Evolutionary conservation across 2,329 filamentous ascomycete species (phyloP).

Genomic region (Cladosporium sp.): DNA sequence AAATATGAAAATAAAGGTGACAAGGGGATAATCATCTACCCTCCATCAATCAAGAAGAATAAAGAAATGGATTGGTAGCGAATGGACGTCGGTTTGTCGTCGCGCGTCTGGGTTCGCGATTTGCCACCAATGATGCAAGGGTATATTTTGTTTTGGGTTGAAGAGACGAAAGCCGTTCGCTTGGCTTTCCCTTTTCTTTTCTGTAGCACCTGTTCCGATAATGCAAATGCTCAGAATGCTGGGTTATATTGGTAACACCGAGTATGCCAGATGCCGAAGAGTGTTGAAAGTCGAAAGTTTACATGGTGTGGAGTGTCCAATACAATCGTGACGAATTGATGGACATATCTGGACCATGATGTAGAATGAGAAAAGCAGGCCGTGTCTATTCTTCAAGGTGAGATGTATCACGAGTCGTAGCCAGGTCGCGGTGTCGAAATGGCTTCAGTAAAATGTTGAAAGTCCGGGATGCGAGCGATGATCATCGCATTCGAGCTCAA

Average conservation of each 20-base stretch:
- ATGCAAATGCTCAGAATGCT: no score
- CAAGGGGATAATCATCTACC: neutral
- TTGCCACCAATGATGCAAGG: conserved; percentile 1
- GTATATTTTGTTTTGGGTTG: neutral
- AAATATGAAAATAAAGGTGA: neutral
- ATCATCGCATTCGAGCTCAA: neutral
- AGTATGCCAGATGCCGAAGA: no score
- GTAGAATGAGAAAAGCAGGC: neutral
- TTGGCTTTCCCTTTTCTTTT: neutral
- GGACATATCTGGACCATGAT: neutral
- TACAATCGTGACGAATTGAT: no score
- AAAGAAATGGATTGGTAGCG: conserved; percentile 3
- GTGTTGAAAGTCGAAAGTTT: no score
- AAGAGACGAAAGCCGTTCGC: neutral
- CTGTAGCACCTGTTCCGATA: no score
- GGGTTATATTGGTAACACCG: no score
- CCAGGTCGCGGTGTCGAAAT: neutral
- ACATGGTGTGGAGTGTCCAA: no score
- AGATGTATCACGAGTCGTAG: no score
- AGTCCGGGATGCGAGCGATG: neutral
- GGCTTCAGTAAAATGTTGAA: neutral
- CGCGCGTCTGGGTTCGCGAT: conserved; percentile 12
- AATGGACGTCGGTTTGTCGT: neutral
- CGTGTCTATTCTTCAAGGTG: neutral
- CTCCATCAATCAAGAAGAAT: neutral